A percentile compares a stretch with the other conserved stretches of the same genome.
phyloP scores from a whole-genome alignment of 805 yeast genomes.

The Cyberlindnera maritima region DNA sequence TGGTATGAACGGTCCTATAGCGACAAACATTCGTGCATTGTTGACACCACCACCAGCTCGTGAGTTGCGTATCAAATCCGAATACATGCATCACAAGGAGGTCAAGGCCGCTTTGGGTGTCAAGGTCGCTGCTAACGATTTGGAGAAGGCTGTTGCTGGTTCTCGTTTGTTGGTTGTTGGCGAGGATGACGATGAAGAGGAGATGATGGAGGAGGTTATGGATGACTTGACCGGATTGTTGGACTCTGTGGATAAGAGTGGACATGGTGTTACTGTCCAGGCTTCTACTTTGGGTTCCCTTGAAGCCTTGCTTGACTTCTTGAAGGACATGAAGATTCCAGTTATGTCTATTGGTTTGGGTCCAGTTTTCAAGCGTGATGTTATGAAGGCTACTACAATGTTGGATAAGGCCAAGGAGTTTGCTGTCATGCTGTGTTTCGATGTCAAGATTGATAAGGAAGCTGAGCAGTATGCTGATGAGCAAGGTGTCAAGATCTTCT shows the following conservation, averaged over 20 bases:
- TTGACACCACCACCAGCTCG: constrained; percentile 97
- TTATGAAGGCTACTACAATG: constrained; percentile 96
- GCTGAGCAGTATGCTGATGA: constrained; percentile 98
- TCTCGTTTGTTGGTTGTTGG: constrained; percentile 93
- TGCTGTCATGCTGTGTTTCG: constrained; percentile 98
- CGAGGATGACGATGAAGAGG: constrained; percentile 97
- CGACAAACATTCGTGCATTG: constrained; percentile 91
- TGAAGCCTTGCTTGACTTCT: constrained; percentile 95
- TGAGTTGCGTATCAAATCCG: constrained; percentile 95
- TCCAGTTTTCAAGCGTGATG: constrained; percentile 97
- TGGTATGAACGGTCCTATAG: constrained; percentile 98
- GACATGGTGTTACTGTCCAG: constrained; percentile 97
- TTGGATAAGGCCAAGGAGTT: constrained; percentile 91
- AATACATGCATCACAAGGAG: constrained; percentile 93
- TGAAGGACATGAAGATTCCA: constrained; percentile 98
- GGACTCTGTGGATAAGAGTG: constrained; percentile 92
- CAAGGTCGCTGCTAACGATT: constrained; percentile 95
- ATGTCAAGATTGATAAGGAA: constrained; percentile 94
- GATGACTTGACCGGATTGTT: constrained; percentile 93
- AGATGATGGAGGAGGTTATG: constrained; percentile 96
- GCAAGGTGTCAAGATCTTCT: constrained; percentile 86
- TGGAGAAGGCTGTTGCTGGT: constrained; percentile 99
- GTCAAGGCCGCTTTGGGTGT: constrained; percentile 99
- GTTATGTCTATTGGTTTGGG: constrained; percentile 98
- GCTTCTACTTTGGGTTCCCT: constrained; percentile 97